phyloP scores from a whole-genome alignment of 176 grass and related monocot genomes.

The Calamus simplicifolius region DNA sequence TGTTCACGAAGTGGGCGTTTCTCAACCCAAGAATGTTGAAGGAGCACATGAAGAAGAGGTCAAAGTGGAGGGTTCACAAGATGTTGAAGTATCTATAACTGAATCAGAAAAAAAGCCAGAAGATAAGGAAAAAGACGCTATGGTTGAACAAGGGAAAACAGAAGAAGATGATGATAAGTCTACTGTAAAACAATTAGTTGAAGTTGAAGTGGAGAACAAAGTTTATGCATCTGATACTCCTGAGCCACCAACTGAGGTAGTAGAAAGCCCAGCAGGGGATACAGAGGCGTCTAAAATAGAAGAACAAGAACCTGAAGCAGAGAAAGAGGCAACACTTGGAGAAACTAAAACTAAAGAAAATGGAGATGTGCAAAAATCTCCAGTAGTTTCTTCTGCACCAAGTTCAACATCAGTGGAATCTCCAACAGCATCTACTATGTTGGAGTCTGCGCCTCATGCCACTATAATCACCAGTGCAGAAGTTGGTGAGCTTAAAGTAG shows the following conservation, averaged over 20 bases:
- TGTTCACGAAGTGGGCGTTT: background rate
- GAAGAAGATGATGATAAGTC: background rate
- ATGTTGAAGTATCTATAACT: background rate
- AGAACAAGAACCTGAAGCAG: background rate
- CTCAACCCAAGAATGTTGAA: background rate
- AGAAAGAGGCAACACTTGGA: background rate
- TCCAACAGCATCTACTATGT: too few species aligned
- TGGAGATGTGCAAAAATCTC: background rate
- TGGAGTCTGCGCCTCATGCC: too few species aligned
- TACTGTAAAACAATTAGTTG: background rate
- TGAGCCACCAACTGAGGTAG: background rate
- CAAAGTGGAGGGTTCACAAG: background rate
- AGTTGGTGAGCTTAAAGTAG: background rate
- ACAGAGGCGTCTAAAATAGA: background rate
- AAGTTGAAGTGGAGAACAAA: background rate
- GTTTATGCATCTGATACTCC: background rate
- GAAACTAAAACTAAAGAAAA: background rate
- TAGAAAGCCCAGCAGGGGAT: background rate
- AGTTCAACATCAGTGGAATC: background rate
- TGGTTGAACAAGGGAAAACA: background rate
- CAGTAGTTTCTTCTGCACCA: conserved; percentile 1
- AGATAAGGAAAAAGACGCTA: background rate
- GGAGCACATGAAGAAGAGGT: background rate
- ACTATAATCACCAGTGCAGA: background rate
- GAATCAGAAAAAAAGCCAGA: background rate